A percentile compares a stretch with the other conserved stretches of the same genome.
These are phyloP conservation scores for Candida berthetii DNA, from an alignment of 805 yeast species.

Conservation along the genomic window DNA sequence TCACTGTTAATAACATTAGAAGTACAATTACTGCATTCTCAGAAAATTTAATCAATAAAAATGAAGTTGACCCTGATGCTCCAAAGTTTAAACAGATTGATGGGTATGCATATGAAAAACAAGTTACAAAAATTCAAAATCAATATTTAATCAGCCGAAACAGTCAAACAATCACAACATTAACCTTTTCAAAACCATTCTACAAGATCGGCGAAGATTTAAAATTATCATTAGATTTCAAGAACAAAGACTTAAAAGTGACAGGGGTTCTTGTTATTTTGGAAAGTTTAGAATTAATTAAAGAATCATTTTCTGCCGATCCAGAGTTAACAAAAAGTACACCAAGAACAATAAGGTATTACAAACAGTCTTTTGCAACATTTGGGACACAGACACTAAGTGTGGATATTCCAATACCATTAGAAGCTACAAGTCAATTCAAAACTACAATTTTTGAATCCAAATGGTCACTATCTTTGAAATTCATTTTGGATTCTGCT, in stretches of 20 bases:
- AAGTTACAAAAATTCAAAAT: conserved; percentile 21
- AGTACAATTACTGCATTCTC: conserved; percentile 2
- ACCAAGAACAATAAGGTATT: conserved; percentile 16
- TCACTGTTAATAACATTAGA: conserved; percentile 7
- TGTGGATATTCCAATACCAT: conserved; percentile 27
- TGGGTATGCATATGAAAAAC: conserved; percentile 13
- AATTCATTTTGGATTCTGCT: conserved; percentile 25
- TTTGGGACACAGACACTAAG: conserved; percentile 21
- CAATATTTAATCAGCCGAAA: conserved; percentile 35
- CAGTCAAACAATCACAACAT: conserved; percentile 31
- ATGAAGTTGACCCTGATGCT: conserved; percentile 4
- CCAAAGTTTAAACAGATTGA: conserved; percentile 7
- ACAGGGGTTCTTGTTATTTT: conserved; percentile 30
- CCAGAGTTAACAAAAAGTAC: conserved; percentile 2
- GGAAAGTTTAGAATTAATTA: conserved; percentile 28
- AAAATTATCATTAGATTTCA: conserved; percentile 29
- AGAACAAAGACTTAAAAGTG: conserved; percentile 20
- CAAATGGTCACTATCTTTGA: conserved; percentile 30
- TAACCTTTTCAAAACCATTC: conserved; percentile 31
- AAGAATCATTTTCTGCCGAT: conserved; percentile 21
- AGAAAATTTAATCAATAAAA: conserved; percentile 1
- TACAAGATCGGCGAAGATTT: conserved; percentile 42
- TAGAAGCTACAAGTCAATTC: conserved; percentile 30
- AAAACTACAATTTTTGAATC: conserved; percentile 31
- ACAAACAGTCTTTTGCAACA: conserved; percentile 23